These are phyloP conservation scores for Limtongia smithiae DNA, from an alignment of 805 yeast genomes.

Conservation along the genomic window DNA sequence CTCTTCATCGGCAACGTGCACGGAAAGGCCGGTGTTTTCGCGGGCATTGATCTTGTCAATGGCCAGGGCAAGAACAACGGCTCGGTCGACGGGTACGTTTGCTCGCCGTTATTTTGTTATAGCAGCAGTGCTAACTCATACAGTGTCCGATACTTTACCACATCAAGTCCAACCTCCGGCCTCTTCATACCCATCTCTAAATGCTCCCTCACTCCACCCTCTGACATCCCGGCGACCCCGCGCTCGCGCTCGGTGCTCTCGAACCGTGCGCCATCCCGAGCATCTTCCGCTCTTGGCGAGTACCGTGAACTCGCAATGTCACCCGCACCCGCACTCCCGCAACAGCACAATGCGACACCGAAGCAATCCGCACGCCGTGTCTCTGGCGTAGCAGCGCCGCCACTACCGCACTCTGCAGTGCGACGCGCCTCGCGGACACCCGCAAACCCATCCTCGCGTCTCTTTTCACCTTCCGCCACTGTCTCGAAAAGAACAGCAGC, in stretches of 20 bases:
- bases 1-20: slow-evolving; percentile 53
- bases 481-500: no score
- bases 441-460: slow-evolving; percentile 4
- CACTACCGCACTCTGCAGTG: slow-evolving; percentile 5
- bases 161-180: slow-evolving; percentile 18
- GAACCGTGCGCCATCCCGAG: slow-evolving; percentile 5
- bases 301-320: slow-evolving; percentile 11
- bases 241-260: slow-evolving; percentile 16
- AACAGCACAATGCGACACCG: not conserved
- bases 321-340: slow-evolving; percentile 5
- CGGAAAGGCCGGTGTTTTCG: slow-evolving; percentile 71
- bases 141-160: slow-evolving; percentile 22
- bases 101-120: no score
- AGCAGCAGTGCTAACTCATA: no score
- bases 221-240: slow-evolving; percentile 6
- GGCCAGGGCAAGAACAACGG: slow-evolving; percentile 82
- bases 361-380: slow-evolving; percentile 8
- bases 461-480: slow-evolving; percentile 12
- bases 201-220: slow-evolving; percentile 1
- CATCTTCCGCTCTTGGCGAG: slow-evolving; percentile 5
- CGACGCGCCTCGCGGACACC: slow-evolving; percentile 15
- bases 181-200: slow-evolving; percentile 15
- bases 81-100: slow-evolving; percentile 57
- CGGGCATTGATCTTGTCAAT: slow-evolving; percentile 77
- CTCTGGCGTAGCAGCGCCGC: slow-evolving; percentile 17